Base-by-base conservation (phyloP, 2,329 filamentous ascomycete species). In the Rutstroemia sp. region DNA sequence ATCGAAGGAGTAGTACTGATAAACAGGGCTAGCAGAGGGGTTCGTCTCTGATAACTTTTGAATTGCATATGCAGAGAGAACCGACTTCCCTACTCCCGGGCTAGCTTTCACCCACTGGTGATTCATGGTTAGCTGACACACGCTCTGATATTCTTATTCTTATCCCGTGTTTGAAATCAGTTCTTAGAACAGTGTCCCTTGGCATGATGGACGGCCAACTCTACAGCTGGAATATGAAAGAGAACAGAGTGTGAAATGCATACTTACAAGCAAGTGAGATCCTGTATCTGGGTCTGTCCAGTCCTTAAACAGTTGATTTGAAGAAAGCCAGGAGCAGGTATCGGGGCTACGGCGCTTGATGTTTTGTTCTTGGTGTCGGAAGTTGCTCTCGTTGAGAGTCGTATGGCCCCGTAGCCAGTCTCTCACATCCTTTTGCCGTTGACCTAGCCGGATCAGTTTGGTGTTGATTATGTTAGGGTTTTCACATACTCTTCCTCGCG, bases 1-100 rank as follows among this genome's bases (percentile, higher is more conserved):
- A 23, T 52, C 50, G 6, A 52, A 52, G 7, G 50, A 27, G 21
- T 52, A 45, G 19, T 52, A 52, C 17, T 52, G 50, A 45, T 52
- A 27, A 7, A 52, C 3, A 21, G 38, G 42, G 39, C 39, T 44
- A 5, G 23, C 4, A 14, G 50, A 34, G 8, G 16, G 25, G 17
- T 37, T 37, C 12, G 16, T 9, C 5, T 45, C 23, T 10, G 25
- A 27, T 8, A 41, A 25, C 3, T 21, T 34, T 14, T 52, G 23
- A 34, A 48, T 37, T 19, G 39, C n/a, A 23, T 23, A 37, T 23
- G 39, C 19, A 23, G 39, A 34, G 39, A 52, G 39, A 27, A 52
- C 27, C 4, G 50, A 52, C 21, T 52, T 52, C 8, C 50, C 39
- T 8, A 37, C 39, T 23, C 50, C 50, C 3, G 50, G 50, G 12